These are phyloP conservation scores for Alternaria conjuncta DNA, from an alignment of 2,329 filamentous ascomycete species.

Conservation along the genomic window DNA sequence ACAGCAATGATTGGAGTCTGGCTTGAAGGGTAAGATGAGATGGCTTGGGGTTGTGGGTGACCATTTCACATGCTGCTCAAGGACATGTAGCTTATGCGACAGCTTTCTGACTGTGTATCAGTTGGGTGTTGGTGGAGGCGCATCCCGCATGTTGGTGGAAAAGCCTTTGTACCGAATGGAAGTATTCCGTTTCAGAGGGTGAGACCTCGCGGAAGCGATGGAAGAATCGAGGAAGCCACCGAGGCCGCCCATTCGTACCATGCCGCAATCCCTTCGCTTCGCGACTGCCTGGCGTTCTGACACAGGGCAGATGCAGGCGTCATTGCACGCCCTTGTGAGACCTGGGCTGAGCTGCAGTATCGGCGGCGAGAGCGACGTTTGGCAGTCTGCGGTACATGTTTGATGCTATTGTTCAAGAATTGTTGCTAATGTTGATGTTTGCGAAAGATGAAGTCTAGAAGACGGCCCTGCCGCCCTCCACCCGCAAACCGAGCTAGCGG, in stretches of 20 bases:
- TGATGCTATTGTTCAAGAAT: neutral
- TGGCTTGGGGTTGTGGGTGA: neutral
- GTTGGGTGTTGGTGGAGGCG: conserved; percentile 6
- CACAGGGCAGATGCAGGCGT: neutral
- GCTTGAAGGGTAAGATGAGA: neutral
- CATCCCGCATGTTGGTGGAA: conserved; percentile 3
- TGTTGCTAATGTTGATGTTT: neutral
- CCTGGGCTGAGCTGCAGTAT: neutral
- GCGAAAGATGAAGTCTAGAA: neutral
- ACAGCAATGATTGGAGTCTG: neutral
- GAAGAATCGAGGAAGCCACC: neutral
- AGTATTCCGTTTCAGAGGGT: neutral
- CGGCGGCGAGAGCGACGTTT: neutral
- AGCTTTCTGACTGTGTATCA: conserved; percentile 4
- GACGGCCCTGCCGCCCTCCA: neutral
- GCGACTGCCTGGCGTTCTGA: neutral
- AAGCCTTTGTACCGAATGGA: neutral
- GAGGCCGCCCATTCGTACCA: conserved; percentile 2
- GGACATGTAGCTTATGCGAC: neutral
- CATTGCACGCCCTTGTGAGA: neutral
- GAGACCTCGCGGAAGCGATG: neutral
- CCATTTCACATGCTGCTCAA: neutral
- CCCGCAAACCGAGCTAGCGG: conserved; percentile 8
- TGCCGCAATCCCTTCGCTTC: conserved; percentile 6
- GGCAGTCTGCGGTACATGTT: neutral